phyloP scores from a whole-genome alignment of 139 green algal species.

The Penium margaritaceum region DNA sequence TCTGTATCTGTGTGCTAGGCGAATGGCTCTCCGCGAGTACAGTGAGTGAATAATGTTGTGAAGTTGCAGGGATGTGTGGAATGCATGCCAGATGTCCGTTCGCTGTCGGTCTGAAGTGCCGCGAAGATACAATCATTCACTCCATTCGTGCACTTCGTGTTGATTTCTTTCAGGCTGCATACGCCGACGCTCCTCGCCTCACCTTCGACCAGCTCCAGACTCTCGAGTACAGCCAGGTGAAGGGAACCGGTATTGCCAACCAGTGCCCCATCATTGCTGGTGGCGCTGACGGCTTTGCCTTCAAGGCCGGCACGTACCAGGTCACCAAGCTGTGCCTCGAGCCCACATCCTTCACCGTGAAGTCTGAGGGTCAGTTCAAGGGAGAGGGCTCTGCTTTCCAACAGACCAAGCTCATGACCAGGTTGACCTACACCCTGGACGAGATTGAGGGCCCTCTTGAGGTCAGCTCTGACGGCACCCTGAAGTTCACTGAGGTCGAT shows the following conservation, averaged over 20 bases:
- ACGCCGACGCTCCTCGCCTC: slow-evolving; percentile 44
- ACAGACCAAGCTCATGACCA: slow-evolving; percentile 94
- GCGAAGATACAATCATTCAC: no score
- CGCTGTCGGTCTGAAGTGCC: no score
- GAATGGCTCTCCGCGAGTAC: no score
- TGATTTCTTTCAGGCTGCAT: neutral
- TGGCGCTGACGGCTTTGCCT: slow-evolving; percentile 21
- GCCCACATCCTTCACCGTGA: slow-evolving; percentile 73
- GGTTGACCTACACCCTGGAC: slow-evolving; percentile 97
- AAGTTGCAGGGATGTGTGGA: no score
- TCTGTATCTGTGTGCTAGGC: no score
- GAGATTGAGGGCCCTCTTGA: slow-evolving; percentile 47
- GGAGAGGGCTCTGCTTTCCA: slow-evolving; percentile 57
- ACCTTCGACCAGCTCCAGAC: slow-evolving; percentile 90
- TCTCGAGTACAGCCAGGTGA: slow-evolving; percentile 96
- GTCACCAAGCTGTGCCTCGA: slow-evolving; percentile 95
- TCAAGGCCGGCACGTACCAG: slow-evolving; percentile 72
- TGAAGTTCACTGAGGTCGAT: slow-evolving; percentile 88
- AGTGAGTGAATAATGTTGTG: no score
- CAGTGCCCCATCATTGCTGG: slow-evolving; percentile 82
- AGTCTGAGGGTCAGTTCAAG: slow-evolving; percentile 45
- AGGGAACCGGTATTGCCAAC: slow-evolving; percentile 95
- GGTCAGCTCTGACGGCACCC: slow-evolving; percentile 64
- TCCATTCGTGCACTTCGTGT: no score
- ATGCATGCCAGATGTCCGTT: no score